Evolutionary conservation across 768 basidiomycete species (phyloP).

Genomic region (Lactarius psammicola): DNA sequence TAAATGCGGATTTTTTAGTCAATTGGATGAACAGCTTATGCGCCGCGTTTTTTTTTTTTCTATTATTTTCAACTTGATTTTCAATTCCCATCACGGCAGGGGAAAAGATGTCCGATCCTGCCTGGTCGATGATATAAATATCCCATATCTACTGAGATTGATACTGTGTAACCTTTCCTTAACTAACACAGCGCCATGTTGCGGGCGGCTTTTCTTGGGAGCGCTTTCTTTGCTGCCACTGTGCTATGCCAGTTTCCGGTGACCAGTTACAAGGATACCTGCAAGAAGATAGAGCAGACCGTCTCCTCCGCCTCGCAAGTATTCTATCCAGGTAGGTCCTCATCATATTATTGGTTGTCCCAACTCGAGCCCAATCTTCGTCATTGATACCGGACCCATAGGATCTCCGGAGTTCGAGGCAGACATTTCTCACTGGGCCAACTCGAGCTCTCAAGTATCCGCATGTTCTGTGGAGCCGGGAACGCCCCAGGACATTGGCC

Average conservation of each 20-base stretch:
- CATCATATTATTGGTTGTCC: neutral
- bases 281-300: neutral
- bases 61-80: too few species aligned
- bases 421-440: slow-evolving; percentile 25
- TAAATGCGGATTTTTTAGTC: too few species aligned
- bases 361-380: too few species aligned
- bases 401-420: slow-evolving; percentile 8
- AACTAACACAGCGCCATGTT: neutral
- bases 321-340: slow-evolving; percentile 4
- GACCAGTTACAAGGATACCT: neutral
- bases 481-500: slow-evolving; percentile 22
- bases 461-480: slow-evolving; percentile 28
- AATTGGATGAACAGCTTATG: too few species aligned
- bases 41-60: too few species aligned
- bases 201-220: neutral
- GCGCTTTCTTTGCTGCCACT: neutral
- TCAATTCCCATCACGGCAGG: too few species aligned
- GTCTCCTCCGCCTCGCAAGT: slow-evolving; percentile 1
- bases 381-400: neutral
- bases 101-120: too few species aligned
- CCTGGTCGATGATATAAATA: neutral
- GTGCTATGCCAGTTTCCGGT: neutral
- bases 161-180: neutral
- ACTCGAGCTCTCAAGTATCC: slow-evolving; percentile 24
- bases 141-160: neutral